Base-by-base conservation (phyloP, 139 green algal species). In the Ettlia oleoabundans region DNA sequence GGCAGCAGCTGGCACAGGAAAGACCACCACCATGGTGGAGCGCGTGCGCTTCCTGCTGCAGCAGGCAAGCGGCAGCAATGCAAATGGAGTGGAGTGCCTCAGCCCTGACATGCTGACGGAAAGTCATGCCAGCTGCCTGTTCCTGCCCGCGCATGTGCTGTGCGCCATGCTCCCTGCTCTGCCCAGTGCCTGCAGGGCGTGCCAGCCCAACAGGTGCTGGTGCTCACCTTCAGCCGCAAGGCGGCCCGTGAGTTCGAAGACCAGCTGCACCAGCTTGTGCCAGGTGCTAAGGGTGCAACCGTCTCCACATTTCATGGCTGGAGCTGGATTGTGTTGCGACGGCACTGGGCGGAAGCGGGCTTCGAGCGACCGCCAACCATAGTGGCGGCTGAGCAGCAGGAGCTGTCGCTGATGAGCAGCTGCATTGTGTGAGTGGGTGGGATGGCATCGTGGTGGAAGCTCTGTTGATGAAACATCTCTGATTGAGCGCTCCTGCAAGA, bases 21-120 rank as follows among this genome's bases (percentile, higher is more conserved):
- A 82, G 41, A 82, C 76, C 1, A 74, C 51, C 32, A 82, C 76
- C 18, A 82, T 82, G 41, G 33, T 82, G 15, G 76, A 42, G 9
- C 62, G 63, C 7, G 24, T 47, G 7, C 30, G 26, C 9, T 64
- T 21, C 26, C 15, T 51, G 62, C 32, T 73, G 32, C 10, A 10
- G 32, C 62, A 72, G 75, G 38, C 24, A 43, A 52, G 52, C 38
- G 41, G 61, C 61, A 67, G 24, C 61, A 9, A 30, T 18, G 47
- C 47, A 58, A 15, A 18, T 24, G 22, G 21, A 32, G 61, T 7
- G 10, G 7, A 67, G 61, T 67, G 24, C 28, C 28, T 41, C 18
- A 41, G 10, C 9, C 6, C 5, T 41, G 64, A 71, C 22, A 24
- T 40, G 64, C 64, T 24, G n/a, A 6, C 64, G n/a, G n/a, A n/a